These are phyloP conservation scores for Peronospora destructor DNA, from an alignment of 352 stramenopile species.

Conservation along the genomic window DNA sequence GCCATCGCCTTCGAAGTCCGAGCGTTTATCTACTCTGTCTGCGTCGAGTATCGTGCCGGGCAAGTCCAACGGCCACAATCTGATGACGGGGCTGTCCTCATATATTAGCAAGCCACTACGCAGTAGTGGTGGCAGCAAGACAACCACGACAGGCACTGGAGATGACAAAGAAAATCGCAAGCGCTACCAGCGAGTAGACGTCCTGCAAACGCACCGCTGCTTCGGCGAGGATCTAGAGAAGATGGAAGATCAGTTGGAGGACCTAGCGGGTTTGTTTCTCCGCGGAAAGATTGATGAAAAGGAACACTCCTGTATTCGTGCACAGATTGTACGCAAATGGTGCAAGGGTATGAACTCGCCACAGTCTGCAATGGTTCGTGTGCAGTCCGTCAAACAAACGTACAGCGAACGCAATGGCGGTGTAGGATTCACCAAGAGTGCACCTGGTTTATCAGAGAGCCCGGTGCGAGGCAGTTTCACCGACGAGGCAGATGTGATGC, in stretches of 20 bases:
- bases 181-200: slow-evolving; percentile 65
- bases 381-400: slow-evolving; percentile 50
- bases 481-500: slow-evolving; percentile 12
- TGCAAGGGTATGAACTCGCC: slow-evolving; percentile 76
- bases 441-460: slow-evolving; percentile 16
- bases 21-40: slow-evolving; percentile 47
- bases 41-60: slow-evolving; percentile 18
- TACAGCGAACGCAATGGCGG: slow-evolving; percentile 29
- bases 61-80: slow-evolving; percentile 25
- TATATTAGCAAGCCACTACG: slow-evolving; percentile 66
- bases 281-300: slow-evolving; percentile 81
- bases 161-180: slow-evolving; percentile 40
- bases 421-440: slow-evolving; percentile 22
- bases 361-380: slow-evolving; percentile 67
- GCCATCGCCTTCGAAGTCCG: slow-evolving; percentile 48
- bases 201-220: slow-evolving; percentile 56
- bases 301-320: slow-evolving; percentile 76
- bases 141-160: slow-evolving; percentile 12
- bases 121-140: slow-evolving; percentile 28
- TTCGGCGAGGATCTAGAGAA: slow-evolving; percentile 63
- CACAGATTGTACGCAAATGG: slow-evolving; percentile 77
- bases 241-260: slow-evolving; percentile 78
- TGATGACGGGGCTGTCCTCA: slow-evolving; percentile 35
- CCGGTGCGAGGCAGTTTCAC: slow-evolving; percentile 19
- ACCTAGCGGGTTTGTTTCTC: slow-evolving; percentile 60